Conservation (phyloP, 495 filamentous ascomycete genomes). For the Entonaema liquescens region DNA sequence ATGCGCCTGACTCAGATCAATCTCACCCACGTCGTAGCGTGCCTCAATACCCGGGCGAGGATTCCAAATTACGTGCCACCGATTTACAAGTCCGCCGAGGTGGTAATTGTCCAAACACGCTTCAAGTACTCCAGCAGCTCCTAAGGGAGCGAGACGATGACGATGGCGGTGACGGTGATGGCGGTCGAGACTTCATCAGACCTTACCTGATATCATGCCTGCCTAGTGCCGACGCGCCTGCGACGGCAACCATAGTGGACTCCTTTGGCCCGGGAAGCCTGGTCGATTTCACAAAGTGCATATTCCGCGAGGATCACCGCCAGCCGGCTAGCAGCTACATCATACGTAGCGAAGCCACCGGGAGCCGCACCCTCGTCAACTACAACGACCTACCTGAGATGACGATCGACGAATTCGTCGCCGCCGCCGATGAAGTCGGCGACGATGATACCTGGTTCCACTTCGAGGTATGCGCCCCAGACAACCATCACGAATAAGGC, state of each 20-base stretch:
- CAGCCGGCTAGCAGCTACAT: conserved; percentile 77
- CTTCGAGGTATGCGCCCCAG: conserved; percentile 70
- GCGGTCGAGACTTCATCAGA: conserved; percentile 27
- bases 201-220: conserved; percentile 54
- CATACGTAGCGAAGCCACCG: conserved; percentile 65
- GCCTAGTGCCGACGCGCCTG: conserved; percentile 45
- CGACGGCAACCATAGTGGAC: conserved; percentile 48
- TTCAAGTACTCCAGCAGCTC: conserved; percentile 73
- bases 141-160: conserved; percentile 37
- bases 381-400: conserved; percentile 74
- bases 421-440: conserved; percentile 44
- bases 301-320: conserved; percentile 63
- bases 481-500: conserved; percentile 1
- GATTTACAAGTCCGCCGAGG: conserved; percentile 67
- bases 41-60: conserved; percentile 71
- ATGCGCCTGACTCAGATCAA: conserved; percentile 33
- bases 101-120: conserved; percentile 75
- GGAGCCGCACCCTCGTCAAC: conserved; percentile 74
- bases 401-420: conserved; percentile 64
- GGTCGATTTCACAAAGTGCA: conserved; percentile 62
- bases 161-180: neutral
- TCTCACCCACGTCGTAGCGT: conserved; percentile 58
- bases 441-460: conserved; percentile 66
- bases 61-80: conserved; percentile 75
- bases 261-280: conserved; percentile 54